phyloP scores from a whole-genome alignment of 768 basidiomycete species.

The Suillus occidentalis region DNA sequence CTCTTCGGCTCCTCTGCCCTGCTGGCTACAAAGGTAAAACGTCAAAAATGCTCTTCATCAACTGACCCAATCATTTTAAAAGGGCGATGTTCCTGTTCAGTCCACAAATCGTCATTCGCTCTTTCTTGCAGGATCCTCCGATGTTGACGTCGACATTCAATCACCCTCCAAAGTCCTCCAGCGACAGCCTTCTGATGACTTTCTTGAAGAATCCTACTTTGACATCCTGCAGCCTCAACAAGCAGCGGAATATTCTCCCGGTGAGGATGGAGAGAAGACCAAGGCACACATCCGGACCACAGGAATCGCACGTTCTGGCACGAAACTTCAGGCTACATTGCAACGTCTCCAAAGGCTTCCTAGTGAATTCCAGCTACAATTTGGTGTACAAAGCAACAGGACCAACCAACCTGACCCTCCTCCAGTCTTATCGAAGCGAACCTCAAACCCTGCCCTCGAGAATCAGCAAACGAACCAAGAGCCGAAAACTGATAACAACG shows the following conservation, averaged over 20 bases:
- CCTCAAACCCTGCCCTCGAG: neutral
- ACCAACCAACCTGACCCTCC: neutral
- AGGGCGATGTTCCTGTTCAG: neutral
- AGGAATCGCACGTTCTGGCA: neutral
- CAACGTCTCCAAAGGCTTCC: neutral
- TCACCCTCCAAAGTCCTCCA: neutral
- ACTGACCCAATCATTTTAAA: neutral
- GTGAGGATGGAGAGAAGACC: neutral
- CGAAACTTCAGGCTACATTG: neutral
- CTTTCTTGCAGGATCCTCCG: slow-evolving; percentile 18
- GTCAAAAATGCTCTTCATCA: neutral
- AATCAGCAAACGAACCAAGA: neutral
- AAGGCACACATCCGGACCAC: neutral
- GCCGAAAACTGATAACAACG: slow-evolving; percentile 6
- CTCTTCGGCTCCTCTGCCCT: neutral
- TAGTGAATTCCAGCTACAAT: neutral
- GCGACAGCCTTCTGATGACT: slow-evolving; percentile 22
- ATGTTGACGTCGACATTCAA: slow-evolving; percentile 13
- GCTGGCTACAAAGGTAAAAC: slow-evolving; percentile 7
- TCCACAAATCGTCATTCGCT: slow-evolving; percentile 9
- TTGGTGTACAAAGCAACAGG: neutral
- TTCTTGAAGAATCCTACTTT: slow-evolving; percentile 34
- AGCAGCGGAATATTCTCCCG: neutral
- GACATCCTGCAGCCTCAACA: slow-evolving; percentile 24
- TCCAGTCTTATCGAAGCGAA: neutral